These are phyloP conservation scores for Candolleomyces aberdarensis DNA, from an alignment of 768 basidiomycete genomes.

Conservation along the genomic window DNA sequence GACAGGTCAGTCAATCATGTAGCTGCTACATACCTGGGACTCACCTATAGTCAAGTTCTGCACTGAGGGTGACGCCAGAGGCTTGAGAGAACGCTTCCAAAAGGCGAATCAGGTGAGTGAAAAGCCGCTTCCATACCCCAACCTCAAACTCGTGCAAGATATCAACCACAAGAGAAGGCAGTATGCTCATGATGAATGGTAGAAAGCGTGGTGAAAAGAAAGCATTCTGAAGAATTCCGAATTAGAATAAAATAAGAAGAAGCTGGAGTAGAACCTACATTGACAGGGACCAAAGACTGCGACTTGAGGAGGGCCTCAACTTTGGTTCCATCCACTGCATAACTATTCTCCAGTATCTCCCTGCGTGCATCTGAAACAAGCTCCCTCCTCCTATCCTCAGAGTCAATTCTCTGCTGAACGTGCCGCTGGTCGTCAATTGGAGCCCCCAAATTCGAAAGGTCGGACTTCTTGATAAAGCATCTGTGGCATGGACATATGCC, in stretches of 20 bases:
- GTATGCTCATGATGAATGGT: constrained; percentile 16
- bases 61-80: constrained; percentile 8
- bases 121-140: constrained; percentile 33
- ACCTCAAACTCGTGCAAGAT: constrained; percentile 37
- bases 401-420: not conserved
- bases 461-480: constrained; percentile 1
- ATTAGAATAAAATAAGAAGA: too few relatives aligned
- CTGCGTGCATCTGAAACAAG: not conserved
- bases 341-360: not conserved
- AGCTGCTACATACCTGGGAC: too few relatives aligned
- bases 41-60: constrained; percentile 23
- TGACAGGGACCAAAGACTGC: not conserved
- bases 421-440: not conserved
- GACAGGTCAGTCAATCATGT: not conserved
- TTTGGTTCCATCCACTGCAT: not conserved
- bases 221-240: constrained; percentile 27
- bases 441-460: constrained; percentile 20
- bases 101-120: constrained; percentile 32
- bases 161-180: constrained; percentile 24
- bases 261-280: not conserved
- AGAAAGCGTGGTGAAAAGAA: not conserved
- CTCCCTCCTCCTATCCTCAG: not conserved
- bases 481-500: constrained; percentile 10
- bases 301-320: not conserved
- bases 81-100: constrained; percentile 13